Evolutionary conservation across 2,329 filamentous ascomycete genomes (phyloP), one percentile per base, ranked within the genome.

Genomic region (Microsporum ferrugineum): DNA sequence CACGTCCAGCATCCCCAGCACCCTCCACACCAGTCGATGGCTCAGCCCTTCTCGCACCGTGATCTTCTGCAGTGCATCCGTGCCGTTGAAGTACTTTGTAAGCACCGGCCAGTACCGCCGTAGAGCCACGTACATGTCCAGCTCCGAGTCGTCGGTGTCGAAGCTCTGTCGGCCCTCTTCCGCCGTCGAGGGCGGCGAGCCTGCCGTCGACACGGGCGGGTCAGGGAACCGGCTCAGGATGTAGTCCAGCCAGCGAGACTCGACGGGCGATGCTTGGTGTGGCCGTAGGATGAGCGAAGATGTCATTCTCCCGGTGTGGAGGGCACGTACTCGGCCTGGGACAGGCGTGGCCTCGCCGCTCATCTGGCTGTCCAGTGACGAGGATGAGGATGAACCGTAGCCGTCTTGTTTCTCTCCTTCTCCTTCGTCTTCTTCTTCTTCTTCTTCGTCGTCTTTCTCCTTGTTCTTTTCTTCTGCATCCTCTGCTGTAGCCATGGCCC

Each of bases 31-130:
- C 47, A 77, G 71, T 75, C 92, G 95, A 61, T 90, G 80, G 77
- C 94, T 95, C 76, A 95, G 82, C 4, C 88, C 88, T 75, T 96
- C 90, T 61, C 87, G 82, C n/a, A 94, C 77, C 0, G 88, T 84
- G 65, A 99, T 88, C 67, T 91, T 86, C 76, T 99, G 94, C 63
- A 97, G 79, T 1, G 91, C 85, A 69, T 88, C 86, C 61, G 81
- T 82, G 0, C 94, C 94, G 71, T 97, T 91, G 67, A 97, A 89
- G 73, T 96, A 94, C 72, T 88, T 89, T 68, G 86, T 82, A 67
- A 96, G 84, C 51, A 81, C 78, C 1, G 84, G 82, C 88, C 91
- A 95, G 56, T 83, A 81, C 61, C 84, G 81, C 47, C 83, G 79
- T 12, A 88, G 66, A 0, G 63, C 61, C 5, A 14, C 56, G 31